Evolutionary conservation across 2,329 filamentous ascomycete genomes (phyloP), one percentile per base, ranked within the genome.

Genomic region (Colletotrichum karsti): DNA sequence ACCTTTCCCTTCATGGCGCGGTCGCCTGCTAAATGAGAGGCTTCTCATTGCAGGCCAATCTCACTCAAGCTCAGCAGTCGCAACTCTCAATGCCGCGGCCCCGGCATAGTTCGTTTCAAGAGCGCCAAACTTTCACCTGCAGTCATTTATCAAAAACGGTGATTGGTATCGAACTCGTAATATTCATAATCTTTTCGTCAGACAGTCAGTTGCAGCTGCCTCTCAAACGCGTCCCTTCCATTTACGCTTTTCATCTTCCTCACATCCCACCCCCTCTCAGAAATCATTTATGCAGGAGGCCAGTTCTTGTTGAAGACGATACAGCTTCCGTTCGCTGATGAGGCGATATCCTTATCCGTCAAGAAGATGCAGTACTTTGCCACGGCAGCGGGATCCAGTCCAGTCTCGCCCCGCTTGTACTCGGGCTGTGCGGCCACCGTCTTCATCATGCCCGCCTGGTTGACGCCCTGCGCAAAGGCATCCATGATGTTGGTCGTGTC

Each of bases 311-410:
- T 79, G 42, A 81, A 74, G 1, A 73, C 67, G 22, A 80, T 70
- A 15, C 72, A 73, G 15, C 73, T 75, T 4, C 78, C 78, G 62
- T 81, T 81, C 5, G 75, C 73, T 10, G 73, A 72, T 7, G 69
- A 69, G 15, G 77, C 76, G 51, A 81, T 76, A 48, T 76, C 74
- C 53, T 72, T 67, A 51, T 80, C 78, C 12, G 77, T 72, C 54
- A 82, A 63, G 63, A 82, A 81, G 3, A 77, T 62, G 48, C 77
- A 76, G 64, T 81, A 81, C 63, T 79, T 80, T 48, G 80, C 82
- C 2, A 82, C 81, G 46, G 79, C 75, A n/a, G 70, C 73, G 13
- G 79, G 69, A 18, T 74, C 70, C 3, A 83, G 59, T 9, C 68
- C 67, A 8, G 74, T 75, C 61, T 77, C 72, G 12, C 71, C 75